Conservation (phyloP, 1,139 yeast genomes). For the Pichia sp. region DNA sequence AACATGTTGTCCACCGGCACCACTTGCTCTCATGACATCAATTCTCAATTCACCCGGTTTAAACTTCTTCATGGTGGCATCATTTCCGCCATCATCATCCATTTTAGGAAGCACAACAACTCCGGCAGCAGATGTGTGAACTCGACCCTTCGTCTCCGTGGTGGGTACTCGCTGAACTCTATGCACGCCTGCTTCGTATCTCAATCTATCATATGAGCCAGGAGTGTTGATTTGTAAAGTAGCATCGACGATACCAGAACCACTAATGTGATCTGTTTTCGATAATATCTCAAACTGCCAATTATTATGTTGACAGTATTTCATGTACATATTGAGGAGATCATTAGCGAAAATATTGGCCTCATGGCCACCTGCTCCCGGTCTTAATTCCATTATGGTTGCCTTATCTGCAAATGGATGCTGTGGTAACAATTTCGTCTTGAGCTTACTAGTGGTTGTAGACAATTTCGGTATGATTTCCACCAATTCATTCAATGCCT, state of each 20-base stretch:
- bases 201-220: slow-evolving; percentile 65
- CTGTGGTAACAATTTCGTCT: slow-evolving; percentile 61
- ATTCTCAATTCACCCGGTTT: slow-evolving; percentile 84
- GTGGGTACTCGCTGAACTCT: slow-evolving; percentile 92
- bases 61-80: slow-evolving; percentile 57
- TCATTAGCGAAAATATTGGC: slow-evolving; percentile 84
- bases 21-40: slow-evolving; percentile 95
- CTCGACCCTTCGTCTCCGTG: slow-evolving; percentile 89
- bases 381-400: slow-evolving; percentile 77
- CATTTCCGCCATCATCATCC: slow-evolving; percentile 41
- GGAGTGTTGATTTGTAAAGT: slow-evolving; percentile 66
- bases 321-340: slow-evolving; percentile 71
- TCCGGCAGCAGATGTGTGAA: slow-evolving; percentile 94
- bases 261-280: slow-evolving; percentile 45
- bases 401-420: slow-evolving; percentile 72
- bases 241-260: slow-evolving; percentile 70
- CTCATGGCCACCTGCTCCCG: slow-evolving; percentile 96
- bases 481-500: slow-evolving; percentile 42
- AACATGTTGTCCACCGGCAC: slow-evolving; percentile 98
- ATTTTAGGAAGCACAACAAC: slow-evolving; percentile 89
- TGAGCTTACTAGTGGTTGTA: slow-evolving; percentile 38
- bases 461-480: slow-evolving; percentile 32
- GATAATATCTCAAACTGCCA: slow-evolving; percentile 68
- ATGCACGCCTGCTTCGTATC: slow-evolving; percentile 94
- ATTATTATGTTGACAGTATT: slow-evolving; percentile 52